Evolutionary conservation across 2,329 filamentous ascomycete species (phyloP).

Genomic region (Alternaria conjuncta): DNA sequence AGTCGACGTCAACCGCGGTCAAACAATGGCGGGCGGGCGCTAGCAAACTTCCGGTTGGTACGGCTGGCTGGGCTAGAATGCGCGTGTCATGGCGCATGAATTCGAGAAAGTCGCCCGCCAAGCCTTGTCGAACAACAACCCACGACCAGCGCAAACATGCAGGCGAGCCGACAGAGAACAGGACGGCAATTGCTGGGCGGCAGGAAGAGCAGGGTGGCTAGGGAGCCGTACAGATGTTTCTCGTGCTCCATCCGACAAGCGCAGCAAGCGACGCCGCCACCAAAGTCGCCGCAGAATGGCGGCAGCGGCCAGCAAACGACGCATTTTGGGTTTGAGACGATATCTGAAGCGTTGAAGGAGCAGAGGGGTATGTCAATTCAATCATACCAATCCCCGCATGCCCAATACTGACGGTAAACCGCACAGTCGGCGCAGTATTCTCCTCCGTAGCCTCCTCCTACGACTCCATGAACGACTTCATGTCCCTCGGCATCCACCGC

Average conservation of each 20-base stretch:
- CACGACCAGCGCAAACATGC: constrained; percentile 31
- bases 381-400: too few relatives aligned
- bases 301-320: constrained; percentile 63
- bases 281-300: constrained; percentile 50
- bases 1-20: constrained; percentile 6
- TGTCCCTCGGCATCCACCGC: constrained; percentile 96
- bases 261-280: constrained; percentile 49
- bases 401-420: constrained; percentile 42
- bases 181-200: constrained; percentile 41
- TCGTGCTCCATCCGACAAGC: constrained; percentile 55
- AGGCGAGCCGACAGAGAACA: constrained; percentile 33
- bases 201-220: constrained; percentile 14
- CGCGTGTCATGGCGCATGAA: constrained; percentile 37
- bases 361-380: constrained; percentile 62
- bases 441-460: constrained; percentile 93
- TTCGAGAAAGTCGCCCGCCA: constrained; percentile 36
- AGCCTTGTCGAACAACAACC: constrained; percentile 21
- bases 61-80: constrained; percentile 5
- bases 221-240: constrained; percentile 56
- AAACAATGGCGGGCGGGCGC: constrained; percentile 7
- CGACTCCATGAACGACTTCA: constrained; percentile 98
- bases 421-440: constrained; percentile 81
- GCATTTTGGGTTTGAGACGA: constrained; percentile 89
- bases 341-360: constrained; percentile 81
- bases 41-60: constrained; percentile 4